A percentile compares a stretch with the other conserved stretches of the same genome.
Evolutionary conservation across 2,329 filamentous ascomycete species (phyloP).

Genomic region (Aureobasidium subglaciale): DNA sequence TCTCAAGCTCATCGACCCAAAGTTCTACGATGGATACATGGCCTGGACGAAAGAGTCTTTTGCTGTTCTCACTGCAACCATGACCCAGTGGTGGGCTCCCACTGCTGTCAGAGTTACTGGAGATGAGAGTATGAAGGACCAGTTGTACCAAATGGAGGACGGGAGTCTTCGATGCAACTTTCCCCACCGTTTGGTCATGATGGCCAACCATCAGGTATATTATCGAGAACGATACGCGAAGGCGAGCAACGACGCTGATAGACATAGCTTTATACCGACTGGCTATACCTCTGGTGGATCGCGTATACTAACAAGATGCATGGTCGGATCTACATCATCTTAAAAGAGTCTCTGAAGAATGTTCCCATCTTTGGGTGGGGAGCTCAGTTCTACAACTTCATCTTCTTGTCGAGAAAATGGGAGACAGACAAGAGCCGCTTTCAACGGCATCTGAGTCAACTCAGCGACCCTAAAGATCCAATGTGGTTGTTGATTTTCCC

Average conservation of each 20-base stretch:
- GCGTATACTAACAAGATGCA: constrained; percentile 70
- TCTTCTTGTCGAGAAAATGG: constrained; percentile 83
- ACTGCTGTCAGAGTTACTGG: constrained; percentile 75
- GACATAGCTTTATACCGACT: constrained; percentile 68
- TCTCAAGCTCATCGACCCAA: constrained; percentile 66
- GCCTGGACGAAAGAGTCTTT: constrained; percentile 80
- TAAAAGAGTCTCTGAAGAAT: constrained; percentile 77
- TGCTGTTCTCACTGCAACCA: constrained; percentile 67
- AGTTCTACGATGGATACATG: constrained; percentile 81
- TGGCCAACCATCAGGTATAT: constrained; percentile 70
- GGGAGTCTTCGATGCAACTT: constrained; percentile 70
- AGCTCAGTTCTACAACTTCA: constrained; percentile 78
- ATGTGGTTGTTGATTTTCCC: constrained; percentile 88
- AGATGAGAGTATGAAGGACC: constrained; percentile 68
- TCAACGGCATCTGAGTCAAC: constrained; percentile 61
- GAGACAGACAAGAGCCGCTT: constrained; percentile 65
- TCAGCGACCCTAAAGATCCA: constrained; percentile 61
- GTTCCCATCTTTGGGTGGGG: constrained; percentile 71
- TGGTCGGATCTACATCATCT: constrained; percentile 81
- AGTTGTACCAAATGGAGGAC: constrained; percentile 61
- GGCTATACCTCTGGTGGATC: constrained; percentile 84
- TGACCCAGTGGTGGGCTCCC: constrained; percentile 80
- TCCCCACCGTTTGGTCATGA: constrained; percentile 70
- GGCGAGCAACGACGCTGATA: constrained; percentile 64
- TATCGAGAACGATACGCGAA: too few relatives aligned